Evolutionary conservation across 164 flowering plant genomes (phyloP).

Genomic region (Saururus chinensis): DNA sequence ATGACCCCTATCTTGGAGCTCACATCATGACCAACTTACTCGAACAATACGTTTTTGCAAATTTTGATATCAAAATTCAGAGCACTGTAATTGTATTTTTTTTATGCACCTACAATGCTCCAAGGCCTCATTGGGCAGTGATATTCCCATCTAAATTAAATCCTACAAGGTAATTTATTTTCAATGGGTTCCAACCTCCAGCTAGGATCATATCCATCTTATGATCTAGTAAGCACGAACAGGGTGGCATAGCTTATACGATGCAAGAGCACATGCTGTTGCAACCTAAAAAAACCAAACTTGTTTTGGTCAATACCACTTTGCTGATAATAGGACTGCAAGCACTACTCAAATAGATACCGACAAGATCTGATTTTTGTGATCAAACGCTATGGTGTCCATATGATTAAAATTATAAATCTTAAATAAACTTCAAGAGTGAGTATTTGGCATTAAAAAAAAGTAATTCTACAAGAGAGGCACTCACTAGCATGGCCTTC

Average conservation of each 20-base stretch:
- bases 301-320: too few species aligned
- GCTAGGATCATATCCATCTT: slow-evolving; percentile 80
- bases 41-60: slow-evolving; percentile 64
- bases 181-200: slow-evolving; percentile 96
- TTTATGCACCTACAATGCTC: slow-evolving; percentile 31
- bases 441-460: too few species aligned
- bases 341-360: too few species aligned
- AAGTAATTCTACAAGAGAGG: too few species aligned
- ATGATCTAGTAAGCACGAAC: slow-evolving; percentile 64
- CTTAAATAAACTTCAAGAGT: background rate
- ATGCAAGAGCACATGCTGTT: too few species aligned
- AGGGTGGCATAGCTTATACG: slow-evolving; percentile 54
- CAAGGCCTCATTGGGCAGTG: slow-evolving; percentile 59
- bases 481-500: too few species aligned
- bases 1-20: slow-evolving; percentile 81
- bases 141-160: slow-evolving; percentile 75
- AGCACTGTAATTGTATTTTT: slow-evolving; percentile 85
- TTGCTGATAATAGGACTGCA: too few species aligned
- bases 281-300: too few species aligned
- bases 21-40: slow-evolving; percentile 86
- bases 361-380: too few species aligned
- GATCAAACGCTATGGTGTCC: too few species aligned
- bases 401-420: background rate
- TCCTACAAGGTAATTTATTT: slow-evolving; percentile 67
- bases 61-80: slow-evolving; percentile 70